These are phyloP conservation scores for Talaromyces piceae DNA, from an alignment of 2,329 filamentous ascomycete genomes.

Conservation along the genomic window DNA sequence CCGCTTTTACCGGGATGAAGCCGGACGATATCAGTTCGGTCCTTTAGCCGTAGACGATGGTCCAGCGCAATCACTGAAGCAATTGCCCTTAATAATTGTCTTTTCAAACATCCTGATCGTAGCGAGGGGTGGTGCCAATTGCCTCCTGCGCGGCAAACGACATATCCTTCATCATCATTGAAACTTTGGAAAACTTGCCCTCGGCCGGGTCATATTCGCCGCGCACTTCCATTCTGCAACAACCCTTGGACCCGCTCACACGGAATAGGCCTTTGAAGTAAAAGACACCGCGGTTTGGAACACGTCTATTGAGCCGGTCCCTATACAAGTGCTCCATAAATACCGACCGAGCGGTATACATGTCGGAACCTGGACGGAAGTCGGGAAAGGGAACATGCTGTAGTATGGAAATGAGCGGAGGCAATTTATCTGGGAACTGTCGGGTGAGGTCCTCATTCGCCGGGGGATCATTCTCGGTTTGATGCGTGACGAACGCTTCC, in stretches of 20 bases:
- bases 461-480: background rate
- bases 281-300: slow-evolving; percentile 26
- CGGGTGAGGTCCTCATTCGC: background rate
- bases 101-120: background rate
- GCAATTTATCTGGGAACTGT: slow-evolving; percentile 3
- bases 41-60: too few relatives aligned
- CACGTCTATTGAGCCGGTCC: slow-evolving; percentile 16
- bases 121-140: slow-evolving; percentile 15
- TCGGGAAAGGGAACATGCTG: slow-evolving; percentile 28
- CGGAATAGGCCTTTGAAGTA: slow-evolving; percentile 28
- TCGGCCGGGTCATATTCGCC: slow-evolving; percentile 29
- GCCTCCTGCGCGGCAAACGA: slow-evolving; percentile 21
- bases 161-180: slow-evolving; percentile 26
- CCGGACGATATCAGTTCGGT: too few relatives aligned
- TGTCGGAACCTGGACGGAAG: slow-evolving; percentile 27
- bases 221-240: slow-evolving; percentile 28
- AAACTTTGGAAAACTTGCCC: slow-evolving; percentile 22
- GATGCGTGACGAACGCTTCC: slow-evolving; percentile 2
- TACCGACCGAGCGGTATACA: slow-evolving; percentile 24
- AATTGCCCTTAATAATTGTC: background rate
- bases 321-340: slow-evolving; percentile 21
- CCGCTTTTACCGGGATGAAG: too few relatives aligned
- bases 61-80: too few relatives aligned
- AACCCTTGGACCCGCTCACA: slow-evolving; percentile 25
- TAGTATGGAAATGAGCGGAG: slow-evolving; percentile 24